phyloP scores from a whole-genome alignment of 2,329 filamentous ascomycete genomes.

The Pyricularia grisea region DNA sequence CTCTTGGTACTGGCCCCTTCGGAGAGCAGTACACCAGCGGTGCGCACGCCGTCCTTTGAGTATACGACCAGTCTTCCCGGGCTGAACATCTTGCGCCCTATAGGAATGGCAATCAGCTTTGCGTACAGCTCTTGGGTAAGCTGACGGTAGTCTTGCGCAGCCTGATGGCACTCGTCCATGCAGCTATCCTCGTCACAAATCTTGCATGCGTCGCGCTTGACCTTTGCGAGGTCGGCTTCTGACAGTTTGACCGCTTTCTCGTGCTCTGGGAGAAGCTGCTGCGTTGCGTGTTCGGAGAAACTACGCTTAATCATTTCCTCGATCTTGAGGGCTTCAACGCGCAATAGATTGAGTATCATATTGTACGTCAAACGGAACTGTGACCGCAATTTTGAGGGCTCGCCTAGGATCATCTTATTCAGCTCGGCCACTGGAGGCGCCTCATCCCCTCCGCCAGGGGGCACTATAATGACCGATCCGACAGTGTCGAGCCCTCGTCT shows the following conservation, averaged over 20 bases:
- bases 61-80: conserved; percentile 74
- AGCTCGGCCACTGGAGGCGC: conserved; percentile 77
- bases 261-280: conserved; percentile 87
- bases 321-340: conserved; percentile 94
- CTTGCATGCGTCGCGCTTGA: conserved; percentile 76
- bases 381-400: conserved; percentile 88
- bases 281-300: conserved; percentile 96
- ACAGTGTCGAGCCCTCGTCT: conserved; percentile 87
- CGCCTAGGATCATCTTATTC: conserved; percentile 89
- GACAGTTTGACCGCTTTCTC: conserved; percentile 90
- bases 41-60: conserved; percentile 73
- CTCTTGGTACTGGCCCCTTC: conserved; percentile 14
- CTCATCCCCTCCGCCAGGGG: conserved; percentile 70
- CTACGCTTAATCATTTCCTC: conserved; percentile 99
- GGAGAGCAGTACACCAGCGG: conserved; percentile 58
- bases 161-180: conserved; percentile 72
- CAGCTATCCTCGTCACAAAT: conserved; percentile 61
- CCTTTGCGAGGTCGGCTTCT: conserved; percentile 81
- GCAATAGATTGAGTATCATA: conserved; percentile 94
- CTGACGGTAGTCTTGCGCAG: conserved; percentile 69
- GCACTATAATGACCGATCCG: conserved; percentile 89
- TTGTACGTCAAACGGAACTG: conserved; percentile 98
- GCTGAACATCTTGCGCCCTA: conserved; percentile 71
- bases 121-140: conserved; percentile 76
- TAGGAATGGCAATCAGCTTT: conserved; percentile 66